These are phyloP conservation scores for Nasturtium officinale DNA, from an alignment of 345 rosid genomes.

Conservation along the genomic window DNA sequence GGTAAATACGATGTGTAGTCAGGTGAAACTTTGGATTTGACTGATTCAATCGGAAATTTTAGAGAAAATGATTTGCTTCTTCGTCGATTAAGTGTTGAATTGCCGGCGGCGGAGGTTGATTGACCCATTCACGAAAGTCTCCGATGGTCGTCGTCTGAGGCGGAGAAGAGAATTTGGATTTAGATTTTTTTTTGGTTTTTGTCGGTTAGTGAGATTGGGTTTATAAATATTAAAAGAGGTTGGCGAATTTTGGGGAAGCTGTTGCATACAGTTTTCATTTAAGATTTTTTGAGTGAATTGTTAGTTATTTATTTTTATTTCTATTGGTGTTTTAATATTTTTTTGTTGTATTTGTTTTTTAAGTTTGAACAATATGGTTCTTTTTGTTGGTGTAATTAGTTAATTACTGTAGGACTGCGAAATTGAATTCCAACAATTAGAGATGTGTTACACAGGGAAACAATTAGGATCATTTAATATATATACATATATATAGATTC, in stretches of 20 bases:
- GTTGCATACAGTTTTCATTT: conserved; percentile 17
- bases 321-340: background rate
- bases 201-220: conserved; percentile 35
- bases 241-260: conserved; percentile 1
- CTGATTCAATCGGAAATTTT: conserved; percentile 42
- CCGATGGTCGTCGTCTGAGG: conserved; percentile 21
- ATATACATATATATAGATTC: too few species aligned
- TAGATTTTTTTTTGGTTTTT: background rate
- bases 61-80: conserved; percentile 33
- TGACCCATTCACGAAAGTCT: conserved; percentile 69
- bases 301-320: background rate
- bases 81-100: conserved; percentile 48
- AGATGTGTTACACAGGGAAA: too few species aligned
- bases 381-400: background rate
- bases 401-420: too few species aligned
- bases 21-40: conserved; percentile 37
- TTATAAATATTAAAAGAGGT: conserved; percentile 15
- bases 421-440: too few species aligned
- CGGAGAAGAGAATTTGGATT: conserved; percentile 1
- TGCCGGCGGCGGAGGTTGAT: conserved; percentile 61
- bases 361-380: background rate
- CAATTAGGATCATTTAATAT: too few species aligned
- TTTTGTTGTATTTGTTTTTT: background rate
- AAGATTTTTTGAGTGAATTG: background rate
- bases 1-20: conserved; percentile 70